Conservation (phyloP, 2,329 filamentous ascomycete genomes). For the Claviceps sp. region DNA sequence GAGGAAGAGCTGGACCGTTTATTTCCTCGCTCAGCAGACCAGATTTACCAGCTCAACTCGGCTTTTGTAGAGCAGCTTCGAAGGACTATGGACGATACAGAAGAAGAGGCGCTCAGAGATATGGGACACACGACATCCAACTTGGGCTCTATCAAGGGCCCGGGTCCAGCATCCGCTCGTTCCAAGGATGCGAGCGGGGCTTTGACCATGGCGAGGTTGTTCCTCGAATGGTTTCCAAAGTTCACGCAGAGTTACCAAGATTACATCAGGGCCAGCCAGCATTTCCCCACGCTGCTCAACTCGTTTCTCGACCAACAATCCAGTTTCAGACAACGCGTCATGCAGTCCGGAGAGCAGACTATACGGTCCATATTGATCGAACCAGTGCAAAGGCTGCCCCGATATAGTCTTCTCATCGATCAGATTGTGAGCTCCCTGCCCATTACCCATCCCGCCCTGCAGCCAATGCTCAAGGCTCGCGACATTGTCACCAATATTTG, state of each 20-base stretch:
- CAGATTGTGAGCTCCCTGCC: conserved; percentile 82
- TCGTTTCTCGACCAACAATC: conserved; percentile 68
- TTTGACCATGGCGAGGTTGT: conserved; percentile 61
- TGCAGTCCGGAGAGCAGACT: conserved; percentile 77
- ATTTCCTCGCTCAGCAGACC: conserved; percentile 69
- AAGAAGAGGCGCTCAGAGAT: conserved; percentile 65
- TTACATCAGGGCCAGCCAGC: conserved; percentile 82
- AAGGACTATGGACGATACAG: conserved; percentile 66
- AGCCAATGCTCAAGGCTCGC: conserved; percentile 70
- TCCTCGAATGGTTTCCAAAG: conserved; percentile 84
- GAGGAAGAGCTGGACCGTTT: conserved; percentile 59
- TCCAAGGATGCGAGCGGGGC: conserved; percentile 65
- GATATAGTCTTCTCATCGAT: conserved; percentile 93
- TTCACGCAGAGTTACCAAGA: conserved; percentile 86
- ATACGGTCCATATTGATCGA: conserved; percentile 89
- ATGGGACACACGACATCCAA: conserved; percentile 45
- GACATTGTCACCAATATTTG: conserved; percentile 96
- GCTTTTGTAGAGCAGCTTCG: conserved; percentile 67
- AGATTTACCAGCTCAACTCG: conserved; percentile 70
- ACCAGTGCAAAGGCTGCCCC: conserved; percentile 83
- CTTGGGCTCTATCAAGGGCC: conserved; percentile 26
- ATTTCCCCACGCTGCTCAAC: conserved; percentile 71
- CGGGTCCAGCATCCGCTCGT: conserved; percentile 26
- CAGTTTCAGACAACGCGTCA: conserved; percentile 67
- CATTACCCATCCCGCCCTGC: conserved; percentile 71